Evolutionary conservation across 1,284 basidiomycete genomes (phyloP).

Genomic region (Trametes versicolor): DNA sequence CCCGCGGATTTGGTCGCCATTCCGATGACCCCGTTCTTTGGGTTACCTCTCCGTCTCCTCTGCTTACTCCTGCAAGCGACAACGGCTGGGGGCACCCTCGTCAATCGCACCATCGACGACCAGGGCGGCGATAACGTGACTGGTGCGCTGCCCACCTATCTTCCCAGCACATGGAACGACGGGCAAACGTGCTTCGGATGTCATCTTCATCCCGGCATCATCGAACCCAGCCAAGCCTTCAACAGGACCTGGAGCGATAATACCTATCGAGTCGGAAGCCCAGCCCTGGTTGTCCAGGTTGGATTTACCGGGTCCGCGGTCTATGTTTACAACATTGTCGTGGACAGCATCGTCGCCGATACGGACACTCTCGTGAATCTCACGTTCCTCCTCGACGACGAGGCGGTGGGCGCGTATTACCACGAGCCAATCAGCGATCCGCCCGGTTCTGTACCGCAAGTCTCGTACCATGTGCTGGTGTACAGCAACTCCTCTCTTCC

Average conservation of each 20-base stretch:
- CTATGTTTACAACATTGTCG: conserved; percentile 26
- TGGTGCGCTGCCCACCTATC: conserved; percentile 13
- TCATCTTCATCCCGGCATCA: conserved; percentile 4
- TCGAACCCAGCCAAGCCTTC: conserved; percentile 11
- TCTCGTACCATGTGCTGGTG: conserved; percentile 22
- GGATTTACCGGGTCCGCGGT: conserved; percentile 24
- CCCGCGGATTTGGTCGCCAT: too few species aligned
- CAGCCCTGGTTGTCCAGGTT: conserved; percentile 7
- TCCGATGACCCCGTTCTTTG: too few species aligned
- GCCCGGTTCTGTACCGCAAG: background rate
- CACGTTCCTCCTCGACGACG: conserved; percentile 21
- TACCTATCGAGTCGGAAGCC: background rate
- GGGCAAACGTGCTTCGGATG: conserved; percentile 18
- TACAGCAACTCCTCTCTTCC: conserved; percentile 16
- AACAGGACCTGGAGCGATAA: conserved; percentile 31
- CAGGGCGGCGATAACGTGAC: conserved; percentile 17
- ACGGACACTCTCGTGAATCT: conserved; percentile 17
- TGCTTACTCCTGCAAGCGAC: background rate
- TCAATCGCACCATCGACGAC: conserved; percentile 32
- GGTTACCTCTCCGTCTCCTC: too few species aligned
- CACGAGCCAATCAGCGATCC: conserved; percentile 1
- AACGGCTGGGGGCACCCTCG: background rate
- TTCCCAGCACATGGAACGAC: conserved; percentile 9
- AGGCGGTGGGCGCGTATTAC: conserved; percentile 10
- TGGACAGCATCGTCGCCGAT: background rate